Conservation (phyloP, 2,329 filamentous ascomycete species). For the Colletotrichum aenigma region DNA sequence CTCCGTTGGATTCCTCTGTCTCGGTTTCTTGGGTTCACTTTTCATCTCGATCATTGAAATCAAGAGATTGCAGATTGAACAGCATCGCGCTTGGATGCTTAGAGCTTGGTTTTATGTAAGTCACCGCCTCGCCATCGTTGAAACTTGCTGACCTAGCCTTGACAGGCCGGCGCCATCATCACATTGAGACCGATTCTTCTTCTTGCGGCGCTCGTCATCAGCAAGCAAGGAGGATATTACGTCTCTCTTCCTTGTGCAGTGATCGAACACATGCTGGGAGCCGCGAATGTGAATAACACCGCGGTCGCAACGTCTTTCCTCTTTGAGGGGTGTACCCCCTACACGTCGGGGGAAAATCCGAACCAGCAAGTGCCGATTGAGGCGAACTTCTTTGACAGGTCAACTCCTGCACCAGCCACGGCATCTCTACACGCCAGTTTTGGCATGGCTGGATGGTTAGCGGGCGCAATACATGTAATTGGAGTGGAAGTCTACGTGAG, state of each 20-base stretch:
- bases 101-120: conserved; percentile 52
- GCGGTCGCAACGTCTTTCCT: conserved; percentile 25
- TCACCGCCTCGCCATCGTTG: not conserved
- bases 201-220: conserved; percentile 43
- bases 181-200: conserved; percentile 54
- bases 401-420: conserved; percentile 34
- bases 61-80: conserved; percentile 62
- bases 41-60: conserved; percentile 57
- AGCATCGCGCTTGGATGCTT: conserved; percentile 69
- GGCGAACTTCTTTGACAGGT: conserved; percentile 32
- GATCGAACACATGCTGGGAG: conserved; percentile 42
- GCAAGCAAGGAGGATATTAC: conserved; percentile 29
- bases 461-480: conserved; percentile 53
- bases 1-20: conserved; percentile 42
- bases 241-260: conserved; percentile 48
- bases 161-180: conserved; percentile 53
- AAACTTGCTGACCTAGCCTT: not conserved
- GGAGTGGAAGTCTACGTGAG: conserved; percentile 53
- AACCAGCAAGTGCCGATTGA: conserved; percentile 23
- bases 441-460: conserved; percentile 57
- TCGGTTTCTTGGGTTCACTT: conserved; percentile 46
- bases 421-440: conserved; percentile 52
- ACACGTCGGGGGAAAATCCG: conserved; percentile 28
- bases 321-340: conserved; percentile 51
- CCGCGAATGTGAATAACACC: conserved; percentile 23